Base-by-base conservation (phyloP, 2,329 filamentous ascomycete species). In the Fusarium miscanthi region DNA sequence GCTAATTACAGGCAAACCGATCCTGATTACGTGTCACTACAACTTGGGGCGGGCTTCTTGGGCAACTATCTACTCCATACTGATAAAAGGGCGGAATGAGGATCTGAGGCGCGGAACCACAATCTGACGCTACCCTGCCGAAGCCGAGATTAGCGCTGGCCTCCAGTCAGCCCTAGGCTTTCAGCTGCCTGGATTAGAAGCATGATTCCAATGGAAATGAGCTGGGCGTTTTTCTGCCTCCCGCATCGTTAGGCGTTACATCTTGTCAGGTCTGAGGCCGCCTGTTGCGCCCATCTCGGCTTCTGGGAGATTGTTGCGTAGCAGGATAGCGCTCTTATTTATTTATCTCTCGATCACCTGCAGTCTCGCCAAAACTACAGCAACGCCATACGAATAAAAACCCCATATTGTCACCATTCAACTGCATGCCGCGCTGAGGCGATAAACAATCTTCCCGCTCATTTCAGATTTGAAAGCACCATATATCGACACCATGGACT, bases 141-240 rank as follows among this genome's bases (percentile, higher is more conserved):
- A 37, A 52, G 17, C 48, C 23, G 48, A 52, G 23, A 52, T 52
- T 11, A 52, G 48, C 48, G 31, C 48, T 3, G 48, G n/a, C 31
- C 23, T 27, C 31, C 17, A 25, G 48, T 52, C 13, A 52, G 48
- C 48, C 48, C 9, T 25, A 37, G 31, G 31, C 33, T 37, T 37
- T 52, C 9, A 37, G 48, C 23, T 8, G 11, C 16, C n/a, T 19
- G 13, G 9, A 40, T n/a, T 40, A 1, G 35, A n/a, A 10, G 21
- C 21, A 13, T 23, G 14, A 7, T 14, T n/a, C 6, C 10, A 11
- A n/a, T 31, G 1, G 21, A n/a, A n/a, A 48, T 31, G 27, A 12
- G 16, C 21, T 31, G 21, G 27, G 37, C 25, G 14, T 41, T 54
- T 31, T 54, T n/a, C 7, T 13, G 25, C 7, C 38, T 16, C 6